A percentile compares a stretch with the other conserved stretches of the same genome.
These are phyloP conservation scores for Albifimbria verrucaria DNA, from an alignment of 2,329 filamentous ascomycete genomes.

Conservation along the genomic window DNA sequence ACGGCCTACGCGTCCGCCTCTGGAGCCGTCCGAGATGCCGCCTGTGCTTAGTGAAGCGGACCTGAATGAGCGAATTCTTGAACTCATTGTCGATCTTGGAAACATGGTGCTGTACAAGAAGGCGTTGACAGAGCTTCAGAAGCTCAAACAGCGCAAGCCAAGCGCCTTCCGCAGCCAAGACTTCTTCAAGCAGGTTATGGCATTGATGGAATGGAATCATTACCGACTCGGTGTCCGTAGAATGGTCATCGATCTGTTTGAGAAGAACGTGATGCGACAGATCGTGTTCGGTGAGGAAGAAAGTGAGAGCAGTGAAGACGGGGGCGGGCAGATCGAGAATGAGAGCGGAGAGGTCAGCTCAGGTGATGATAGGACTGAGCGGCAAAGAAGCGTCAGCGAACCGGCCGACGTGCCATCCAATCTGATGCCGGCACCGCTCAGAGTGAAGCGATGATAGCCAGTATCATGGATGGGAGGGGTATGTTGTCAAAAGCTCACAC, in stretches of 20 bases:
- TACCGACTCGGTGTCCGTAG: constrained; percentile 83
- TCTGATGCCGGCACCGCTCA: constrained; percentile 31
- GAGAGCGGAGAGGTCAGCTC: constrained; percentile 52
- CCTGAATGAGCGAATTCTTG: constrained; percentile 76
- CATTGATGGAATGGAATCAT: constrained; percentile 82
- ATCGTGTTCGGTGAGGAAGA: constrained; percentile 72
- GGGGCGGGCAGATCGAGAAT: constrained; percentile 53
- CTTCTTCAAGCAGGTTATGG: constrained; percentile 83
- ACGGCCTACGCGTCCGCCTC: constrained; percentile 37
- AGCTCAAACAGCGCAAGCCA: constrained; percentile 74
- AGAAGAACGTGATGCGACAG: constrained; percentile 79
- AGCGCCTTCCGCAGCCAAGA: constrained; percentile 70
- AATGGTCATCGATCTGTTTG: constrained; percentile 91
- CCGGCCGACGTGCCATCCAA: constrained; percentile 31
- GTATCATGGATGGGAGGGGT: not conserved
- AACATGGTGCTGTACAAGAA: constrained; percentile 92
- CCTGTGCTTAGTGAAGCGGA: constrained; percentile 55
- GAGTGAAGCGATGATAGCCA: constrained; percentile 22
- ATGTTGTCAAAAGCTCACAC: too few relatives aligned
- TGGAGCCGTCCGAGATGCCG: constrained; percentile 38
- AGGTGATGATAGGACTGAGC: constrained; percentile 53
- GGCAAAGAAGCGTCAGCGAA: constrained; percentile 53
- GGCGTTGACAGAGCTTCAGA: constrained; percentile 74
- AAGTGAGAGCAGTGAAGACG: constrained; percentile 58
- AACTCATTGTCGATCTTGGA: constrained; percentile 81